Evolutionary conservation across 371 early-diverging fungal genomes (phyloP).

Genomic region (Agmasoma carcini): DNA sequence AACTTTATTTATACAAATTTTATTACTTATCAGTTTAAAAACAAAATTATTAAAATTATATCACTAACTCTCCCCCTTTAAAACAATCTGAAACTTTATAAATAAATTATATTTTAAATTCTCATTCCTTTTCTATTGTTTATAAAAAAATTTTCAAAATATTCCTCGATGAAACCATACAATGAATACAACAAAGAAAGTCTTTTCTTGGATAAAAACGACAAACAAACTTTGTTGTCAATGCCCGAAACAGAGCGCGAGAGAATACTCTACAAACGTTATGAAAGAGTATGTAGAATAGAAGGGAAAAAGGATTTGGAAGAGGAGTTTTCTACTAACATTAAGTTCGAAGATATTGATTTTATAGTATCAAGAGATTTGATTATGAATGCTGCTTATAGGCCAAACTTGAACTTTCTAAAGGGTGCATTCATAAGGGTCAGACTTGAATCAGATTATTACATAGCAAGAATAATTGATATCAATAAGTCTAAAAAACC

Average conservation of each 20-base stretch:
- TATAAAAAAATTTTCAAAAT: no score
- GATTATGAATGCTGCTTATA: conserved; percentile 34
- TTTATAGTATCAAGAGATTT: conserved; percentile 40
- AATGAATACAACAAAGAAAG: conserved; percentile 21
- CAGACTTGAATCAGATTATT: conserved; percentile 31
- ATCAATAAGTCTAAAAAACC: conserved; percentile 9
- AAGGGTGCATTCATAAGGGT: conserved; percentile 39
- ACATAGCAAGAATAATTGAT: conserved; percentile 33
- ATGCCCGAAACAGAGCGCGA: conserved; percentile 45
- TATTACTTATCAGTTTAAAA: no score
- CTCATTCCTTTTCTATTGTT: no score
- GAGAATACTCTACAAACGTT: conserved; percentile 45
- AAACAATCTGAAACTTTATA: no score
- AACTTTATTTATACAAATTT: no score
- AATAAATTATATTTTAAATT: no score
- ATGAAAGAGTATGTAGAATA: conserved; percentile 15
- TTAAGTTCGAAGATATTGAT: conserved; percentile 4
- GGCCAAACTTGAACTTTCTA: conserved; percentile 21
- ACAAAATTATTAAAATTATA: no score
- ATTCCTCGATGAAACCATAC: no score
- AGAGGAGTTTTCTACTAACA: neutral
- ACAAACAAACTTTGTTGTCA: conserved; percentile 23
- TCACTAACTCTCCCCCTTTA: no score
- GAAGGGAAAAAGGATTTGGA: conserved; percentile 42
- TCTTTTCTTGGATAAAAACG: conserved; percentile 28